Conservation (phyloP, 2,329 filamentous ascomycete genomes). For the Verticillium isaacii region DNA sequence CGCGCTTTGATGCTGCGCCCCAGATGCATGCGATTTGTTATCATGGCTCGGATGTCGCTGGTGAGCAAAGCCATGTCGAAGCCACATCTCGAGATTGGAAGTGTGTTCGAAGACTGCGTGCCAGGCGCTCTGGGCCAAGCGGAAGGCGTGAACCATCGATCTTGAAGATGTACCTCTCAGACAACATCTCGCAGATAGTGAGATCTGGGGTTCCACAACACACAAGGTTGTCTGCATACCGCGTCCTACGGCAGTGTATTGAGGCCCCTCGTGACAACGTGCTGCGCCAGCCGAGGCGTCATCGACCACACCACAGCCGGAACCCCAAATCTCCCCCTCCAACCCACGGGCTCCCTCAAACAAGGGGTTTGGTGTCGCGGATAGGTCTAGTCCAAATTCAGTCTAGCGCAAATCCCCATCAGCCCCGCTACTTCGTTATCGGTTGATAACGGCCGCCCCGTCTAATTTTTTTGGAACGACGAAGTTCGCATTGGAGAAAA, state of each 20-base stretch:
- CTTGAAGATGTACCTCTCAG: background rate
- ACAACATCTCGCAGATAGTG: background rate
- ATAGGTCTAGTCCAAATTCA: background rate
- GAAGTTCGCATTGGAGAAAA: background rate
- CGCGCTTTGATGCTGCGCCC: background rate
- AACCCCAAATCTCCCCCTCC: background rate
- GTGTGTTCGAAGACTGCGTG: background rate
- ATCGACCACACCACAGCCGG: background rate
- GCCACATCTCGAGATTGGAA: background rate
- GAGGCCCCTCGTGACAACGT: background rate
- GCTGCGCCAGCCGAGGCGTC: background rate
- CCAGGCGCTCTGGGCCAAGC: background rate
- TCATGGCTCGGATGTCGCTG: background rate
- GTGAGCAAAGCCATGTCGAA: background rate
- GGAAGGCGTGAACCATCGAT: background rate
- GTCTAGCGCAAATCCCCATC: background rate
- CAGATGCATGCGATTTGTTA: background rate
- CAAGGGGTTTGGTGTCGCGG: background rate
- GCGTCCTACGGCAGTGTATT: background rate
- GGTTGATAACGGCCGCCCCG: slow-evolving; percentile 19
- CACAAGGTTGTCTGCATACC: background rate
- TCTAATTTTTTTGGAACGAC: slow-evolving; percentile 13
- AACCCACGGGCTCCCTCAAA: background rate
- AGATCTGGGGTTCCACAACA: background rate
- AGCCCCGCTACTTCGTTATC: slow-evolving; percentile 27